These are phyloP conservation scores for Prinsepia uniflora DNA, from an alignment of 306 rosid genomes.

Conservation along the genomic window DNA sequence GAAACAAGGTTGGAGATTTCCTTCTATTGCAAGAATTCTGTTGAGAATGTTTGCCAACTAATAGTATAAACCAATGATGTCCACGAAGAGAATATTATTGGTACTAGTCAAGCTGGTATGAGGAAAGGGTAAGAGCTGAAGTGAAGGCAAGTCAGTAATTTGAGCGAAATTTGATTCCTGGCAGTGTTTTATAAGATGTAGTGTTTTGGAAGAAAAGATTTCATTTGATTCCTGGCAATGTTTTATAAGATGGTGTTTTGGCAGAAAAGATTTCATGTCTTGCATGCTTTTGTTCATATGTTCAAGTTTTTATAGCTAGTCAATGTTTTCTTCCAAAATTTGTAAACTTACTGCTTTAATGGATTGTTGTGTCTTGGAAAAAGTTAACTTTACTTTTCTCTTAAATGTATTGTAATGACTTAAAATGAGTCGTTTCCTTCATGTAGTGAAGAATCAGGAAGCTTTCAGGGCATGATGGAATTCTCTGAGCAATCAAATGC, in stretches of 20 bases:
- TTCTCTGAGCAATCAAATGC: constrained; percentile 28
- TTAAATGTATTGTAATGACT: constrained; percentile 18
- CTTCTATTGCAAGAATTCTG: neutral
- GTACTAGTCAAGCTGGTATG: neutral
- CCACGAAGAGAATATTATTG: neutral
- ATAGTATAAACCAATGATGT: neutral
- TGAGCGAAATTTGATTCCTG: neutral
- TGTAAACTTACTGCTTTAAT: neutral
- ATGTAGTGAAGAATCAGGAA: constrained; percentile 60
- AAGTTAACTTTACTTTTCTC: neutral
- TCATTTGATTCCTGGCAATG: no score
- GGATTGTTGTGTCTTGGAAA: neutral
- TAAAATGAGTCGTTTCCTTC: constrained; percentile 22
- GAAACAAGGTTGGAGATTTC: neutral
- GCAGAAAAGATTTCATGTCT: neutral
- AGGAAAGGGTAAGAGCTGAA: neutral
- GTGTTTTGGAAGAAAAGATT: neutral
- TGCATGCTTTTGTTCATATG: neutral
- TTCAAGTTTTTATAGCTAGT: neutral
- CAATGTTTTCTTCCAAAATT: neutral
- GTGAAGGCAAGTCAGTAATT: neutral
- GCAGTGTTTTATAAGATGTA: neutral
- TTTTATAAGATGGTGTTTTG: neutral
- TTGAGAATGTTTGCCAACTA: neutral
- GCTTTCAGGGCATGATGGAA: constrained; percentile 34